A percentile compares a stretch with the other conserved stretches of the same genome.
These are phyloP conservation scores for Saturnispora gosingensis DNA, from an alignment of 805 yeast genomes.

Conservation along the genomic window DNA sequence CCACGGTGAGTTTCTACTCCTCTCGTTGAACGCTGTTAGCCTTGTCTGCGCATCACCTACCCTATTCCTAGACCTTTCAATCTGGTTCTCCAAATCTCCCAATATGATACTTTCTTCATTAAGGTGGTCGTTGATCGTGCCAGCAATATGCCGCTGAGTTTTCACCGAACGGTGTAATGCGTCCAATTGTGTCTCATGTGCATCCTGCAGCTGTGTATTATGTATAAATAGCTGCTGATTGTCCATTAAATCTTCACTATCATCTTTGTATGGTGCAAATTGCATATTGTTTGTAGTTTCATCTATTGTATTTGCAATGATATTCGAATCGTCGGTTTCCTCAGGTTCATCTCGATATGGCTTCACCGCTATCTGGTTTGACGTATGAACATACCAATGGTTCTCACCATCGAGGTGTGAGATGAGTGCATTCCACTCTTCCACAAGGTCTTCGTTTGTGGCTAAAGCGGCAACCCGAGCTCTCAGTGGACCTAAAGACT, in stretches of 20 bases:
- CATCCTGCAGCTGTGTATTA: constrained; percentile 38
- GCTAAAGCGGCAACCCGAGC: not conserved
- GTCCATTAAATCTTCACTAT: constrained; percentile 11
- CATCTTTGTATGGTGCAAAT: not conserved
- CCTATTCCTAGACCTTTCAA: constrained; percentile 34
- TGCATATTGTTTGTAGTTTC: not conserved
- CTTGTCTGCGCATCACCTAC: constrained; percentile 34
- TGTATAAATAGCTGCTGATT: constrained; percentile 26
- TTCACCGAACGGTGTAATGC: constrained; percentile 34
- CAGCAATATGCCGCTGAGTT: constrained; percentile 36
- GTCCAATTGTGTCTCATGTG: constrained; percentile 38
- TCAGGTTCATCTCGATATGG: constrained; percentile 7
- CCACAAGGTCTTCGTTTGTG: not conserved
- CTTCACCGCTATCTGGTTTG: not conserved
- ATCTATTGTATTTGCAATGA: not conserved
- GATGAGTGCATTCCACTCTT: not conserved
- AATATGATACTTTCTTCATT: constrained; percentile 39
- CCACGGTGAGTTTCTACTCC: not conserved
- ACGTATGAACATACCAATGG: not conserved
- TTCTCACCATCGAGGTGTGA: not conserved
- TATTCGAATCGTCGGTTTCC: not conserved
- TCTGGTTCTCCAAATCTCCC: constrained; percentile 40
- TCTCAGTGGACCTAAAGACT: not conserved
- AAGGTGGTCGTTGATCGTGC: constrained; percentile 39
- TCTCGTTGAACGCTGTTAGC: constrained; percentile 30